Evolutionary conservation across 495 filamentous ascomycete genomes (phyloP).

Genomic region (Symbiotaphrina buchneri): DNA sequence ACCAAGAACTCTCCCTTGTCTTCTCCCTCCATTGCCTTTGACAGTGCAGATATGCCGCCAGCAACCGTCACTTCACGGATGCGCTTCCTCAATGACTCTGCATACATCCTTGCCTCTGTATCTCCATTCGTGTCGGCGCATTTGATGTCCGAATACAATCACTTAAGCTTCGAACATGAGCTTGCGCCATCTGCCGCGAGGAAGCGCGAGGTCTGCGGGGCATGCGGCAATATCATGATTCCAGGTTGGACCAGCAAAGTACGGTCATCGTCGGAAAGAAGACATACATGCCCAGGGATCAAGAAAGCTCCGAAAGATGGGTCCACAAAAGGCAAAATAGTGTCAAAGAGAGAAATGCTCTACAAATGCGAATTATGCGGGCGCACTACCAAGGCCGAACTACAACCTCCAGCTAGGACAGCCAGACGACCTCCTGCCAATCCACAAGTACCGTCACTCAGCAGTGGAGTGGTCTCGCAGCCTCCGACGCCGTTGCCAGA

Average conservation of each 20-base stretch:
- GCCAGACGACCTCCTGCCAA: neutral
- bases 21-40: too few species aligned
- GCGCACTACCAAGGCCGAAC: slow-evolving; percentile 4
- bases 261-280: slow-evolving; percentile 8
- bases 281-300: too few species aligned
- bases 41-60: neutral
- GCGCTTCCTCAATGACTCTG: slow-evolving; percentile 22
- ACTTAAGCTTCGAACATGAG: slow-evolving; percentile 18
- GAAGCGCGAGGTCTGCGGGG: slow-evolving; percentile 21
- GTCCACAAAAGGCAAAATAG: slow-evolving; percentile 3
- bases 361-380: slow-evolving; percentile 9
- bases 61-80: slow-evolving; percentile 11
- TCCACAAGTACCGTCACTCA: neutral
- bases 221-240: slow-evolving; percentile 26
- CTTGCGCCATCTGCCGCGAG: slow-evolving; percentile 15
- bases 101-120: slow-evolving; percentile 14
- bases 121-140: slow-evolving; percentile 26
- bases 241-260: slow-evolving; percentile 18
- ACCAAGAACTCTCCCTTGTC: too few species aligned
- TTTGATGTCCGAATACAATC: slow-evolving; percentile 19
- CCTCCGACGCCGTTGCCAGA: slow-evolving; percentile 1
- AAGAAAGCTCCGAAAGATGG: slow-evolving; percentile 3
- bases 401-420: neutral
- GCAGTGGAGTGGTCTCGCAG: neutral
- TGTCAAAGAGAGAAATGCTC: slow-evolving; percentile 5